Percentiles rank a stretch among this genome's conserved stretches.
Evolutionary conservation across 2,329 filamentous ascomycete genomes (phyloP).

Genomic region (Fusarium citri): DNA sequence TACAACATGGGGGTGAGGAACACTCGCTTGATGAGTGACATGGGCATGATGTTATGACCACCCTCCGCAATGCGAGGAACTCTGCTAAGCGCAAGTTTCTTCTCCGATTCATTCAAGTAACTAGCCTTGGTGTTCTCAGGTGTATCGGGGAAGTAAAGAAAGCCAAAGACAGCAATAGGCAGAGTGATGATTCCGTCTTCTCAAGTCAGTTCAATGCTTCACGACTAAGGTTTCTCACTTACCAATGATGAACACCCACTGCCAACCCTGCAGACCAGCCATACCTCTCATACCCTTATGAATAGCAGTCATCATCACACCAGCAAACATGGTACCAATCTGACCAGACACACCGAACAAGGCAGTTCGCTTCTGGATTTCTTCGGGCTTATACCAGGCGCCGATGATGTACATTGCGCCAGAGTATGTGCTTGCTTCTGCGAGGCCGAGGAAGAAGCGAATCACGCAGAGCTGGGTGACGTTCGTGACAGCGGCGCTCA

Average conservation of each 20-base stretch:
- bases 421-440: conserved; percentile 46
- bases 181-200: conserved; percentile 41
- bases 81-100: conserved; percentile 46
- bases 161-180: conserved; percentile 40
- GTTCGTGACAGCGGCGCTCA: conserved; percentile 47
- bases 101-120: conserved; percentile 51
- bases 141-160: conserved; percentile 38
- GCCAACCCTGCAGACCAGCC: conserved; percentile 59
- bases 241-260: conserved; percentile 54
- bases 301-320: conserved; percentile 65
- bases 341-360: conserved; percentile 69
- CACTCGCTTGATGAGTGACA: conserved; percentile 46
- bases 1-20: conserved; percentile 47
- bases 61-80: conserved; percentile 49
- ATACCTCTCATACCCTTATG: conserved; percentile 52
- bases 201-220: accelerated
- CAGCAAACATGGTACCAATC: conserved; percentile 68
- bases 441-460: conserved; percentile 46
- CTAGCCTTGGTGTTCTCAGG: conserved; percentile 52
- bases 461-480: conserved; percentile 47
- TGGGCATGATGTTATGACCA: conserved; percentile 50
- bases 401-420: conserved; percentile 53
- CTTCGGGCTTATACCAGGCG: conserved; percentile 66
- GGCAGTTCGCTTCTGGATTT: conserved; percentile 69
- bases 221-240: accelerated